Base-by-base conservation (phyloP, 495 filamentous ascomycete species). In the Parathielavia hyrcaniae region DNA sequence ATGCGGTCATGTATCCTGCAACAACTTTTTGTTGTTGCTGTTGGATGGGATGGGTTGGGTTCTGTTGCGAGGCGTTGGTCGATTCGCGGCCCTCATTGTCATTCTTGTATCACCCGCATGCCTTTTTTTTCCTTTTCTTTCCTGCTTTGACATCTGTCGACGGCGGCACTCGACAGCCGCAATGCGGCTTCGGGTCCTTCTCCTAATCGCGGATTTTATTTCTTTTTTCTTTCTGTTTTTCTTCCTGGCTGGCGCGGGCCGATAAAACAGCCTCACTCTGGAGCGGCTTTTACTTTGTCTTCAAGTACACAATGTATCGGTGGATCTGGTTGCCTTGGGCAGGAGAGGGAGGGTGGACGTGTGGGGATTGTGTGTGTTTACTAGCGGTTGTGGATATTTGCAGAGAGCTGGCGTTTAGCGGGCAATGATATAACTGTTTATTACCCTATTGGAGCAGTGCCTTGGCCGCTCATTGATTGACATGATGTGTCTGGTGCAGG, bases 191-290 rank as follows among this genome's bases (percentile, higher is more conserved):
- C 30, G 43, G 41, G 19, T 17, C 41, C 11, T 30, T 49, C 50
- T 45, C 43, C 22, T 57, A 57, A 57, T 57, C 45, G 46, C 54
- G 45, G 41, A 13, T 39, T 49, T 26, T 50, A 9, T 12, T 0
- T 49, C 20, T n/a, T n/a, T n/a, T n/a, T n/a, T n/a, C n/a, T n/a
- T n/a, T n/a, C n/a, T n/a, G n/a, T n/a, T n/a, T 38, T 47, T 19
- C 26, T 46, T 5, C 40, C 5, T 56, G 54, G 54, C 54, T 49
- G 54, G 54, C 54, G 54, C 46, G 54, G 54, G 54, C 54, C 46
- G 54, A 49, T 13, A 49, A 57, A 48, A 49, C 45, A 49, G 46
- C 45, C 36, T 50, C 54, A 12, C 50, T 32, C n/a, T 17, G 32
- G 45, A 30, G 23, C 14, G 23, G 45, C n/a, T 50, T 38, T 45